These are phyloP conservation scores for Neurospora sp. DNA, from an alignment of 495 filamentous ascomycete genomes.

Conservation along the genomic window DNA sequence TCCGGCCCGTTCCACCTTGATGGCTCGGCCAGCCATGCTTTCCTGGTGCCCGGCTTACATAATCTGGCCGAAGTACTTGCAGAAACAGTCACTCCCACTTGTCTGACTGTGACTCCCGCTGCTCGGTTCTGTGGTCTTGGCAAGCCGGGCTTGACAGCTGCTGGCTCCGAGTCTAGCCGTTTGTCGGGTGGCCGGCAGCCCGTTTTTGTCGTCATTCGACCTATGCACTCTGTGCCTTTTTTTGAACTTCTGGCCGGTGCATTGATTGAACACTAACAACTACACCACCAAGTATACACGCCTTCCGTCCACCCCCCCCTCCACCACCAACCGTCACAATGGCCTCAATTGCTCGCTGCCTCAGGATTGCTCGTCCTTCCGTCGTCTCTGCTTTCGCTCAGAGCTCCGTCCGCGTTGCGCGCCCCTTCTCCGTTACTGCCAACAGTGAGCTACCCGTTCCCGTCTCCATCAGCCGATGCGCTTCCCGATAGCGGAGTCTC, in stretches of 20 bases:
- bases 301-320: not conserved
- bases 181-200: not conserved
- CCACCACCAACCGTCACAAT: constrained; percentile 16
- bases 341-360: constrained; percentile 41
- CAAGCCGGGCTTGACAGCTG: not conserved
- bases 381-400: constrained; percentile 27
- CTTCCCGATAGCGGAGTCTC: not conserved
- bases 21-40: not conserved
- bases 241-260: not conserved
- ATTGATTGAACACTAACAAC: not conserved
- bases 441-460: constrained; percentile 26
- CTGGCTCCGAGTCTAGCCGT: not conserved
- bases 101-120: not conserved
- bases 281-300: not conserved
- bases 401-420: constrained; percentile 23
- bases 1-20: not conserved
- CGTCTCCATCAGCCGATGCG: not conserved
- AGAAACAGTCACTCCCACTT: not conserved
- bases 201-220: not conserved
- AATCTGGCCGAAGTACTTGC: not conserved
- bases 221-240: not conserved
- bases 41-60: not conserved
- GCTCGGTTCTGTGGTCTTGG: not conserved
- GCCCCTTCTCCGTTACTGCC: constrained; percentile 34
- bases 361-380: constrained; percentile 30